Conservation (phyloP, 2,329 filamentous ascomycete genomes). For the Clarireedia monteithiana region DNA sequence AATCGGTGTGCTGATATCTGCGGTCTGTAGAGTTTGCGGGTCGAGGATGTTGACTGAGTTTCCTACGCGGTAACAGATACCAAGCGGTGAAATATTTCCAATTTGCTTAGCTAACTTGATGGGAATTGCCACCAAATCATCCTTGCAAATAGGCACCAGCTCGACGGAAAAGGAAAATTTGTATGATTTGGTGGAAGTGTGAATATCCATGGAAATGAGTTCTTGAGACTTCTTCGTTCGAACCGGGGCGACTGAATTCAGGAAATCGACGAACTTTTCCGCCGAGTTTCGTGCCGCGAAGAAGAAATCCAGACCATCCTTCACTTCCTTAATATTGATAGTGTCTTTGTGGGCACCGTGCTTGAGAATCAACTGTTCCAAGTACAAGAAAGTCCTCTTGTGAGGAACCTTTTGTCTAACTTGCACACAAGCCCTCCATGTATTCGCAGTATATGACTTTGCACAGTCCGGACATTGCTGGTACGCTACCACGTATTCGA, state of each 20-base stretch:
- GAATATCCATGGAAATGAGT: constrained; percentile 86
- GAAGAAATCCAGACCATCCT: constrained; percentile 94
- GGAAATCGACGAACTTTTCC: constrained; percentile 85
- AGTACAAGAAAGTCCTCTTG: constrained; percentile 75
- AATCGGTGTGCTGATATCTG: constrained; percentile 71
- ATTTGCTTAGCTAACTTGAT: constrained; percentile 79
- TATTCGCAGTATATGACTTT: constrained; percentile 95
- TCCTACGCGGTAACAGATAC: constrained; percentile 80
- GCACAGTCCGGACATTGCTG: constrained; percentile 93
- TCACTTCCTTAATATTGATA: constrained; percentile 96
- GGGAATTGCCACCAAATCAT: constrained; percentile 90
- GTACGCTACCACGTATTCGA: constrained; percentile 81
- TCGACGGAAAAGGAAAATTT: constrained; percentile 91
- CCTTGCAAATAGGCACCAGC: constrained; percentile 91
- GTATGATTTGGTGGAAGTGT: constrained; percentile 85
- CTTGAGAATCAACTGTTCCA: constrained; percentile 95
- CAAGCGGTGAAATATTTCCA: constrained; percentile 82
- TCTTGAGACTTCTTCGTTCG: constrained; percentile 81
- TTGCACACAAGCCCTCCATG: constrained; percentile 89
- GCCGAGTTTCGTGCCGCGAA: constrained; percentile 85
- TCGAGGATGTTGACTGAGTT: constrained; percentile 87
- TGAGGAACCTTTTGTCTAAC: constrained; percentile 95
- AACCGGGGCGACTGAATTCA: constrained; percentile 73
- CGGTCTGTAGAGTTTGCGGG: constrained; percentile 81
- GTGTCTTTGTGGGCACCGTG: constrained; percentile 86